Evolutionary conservation across 1,139 yeast species (phyloP), one percentile per base, ranked within the genome.

Genomic region (Saccharomyces hybrid): DNA sequence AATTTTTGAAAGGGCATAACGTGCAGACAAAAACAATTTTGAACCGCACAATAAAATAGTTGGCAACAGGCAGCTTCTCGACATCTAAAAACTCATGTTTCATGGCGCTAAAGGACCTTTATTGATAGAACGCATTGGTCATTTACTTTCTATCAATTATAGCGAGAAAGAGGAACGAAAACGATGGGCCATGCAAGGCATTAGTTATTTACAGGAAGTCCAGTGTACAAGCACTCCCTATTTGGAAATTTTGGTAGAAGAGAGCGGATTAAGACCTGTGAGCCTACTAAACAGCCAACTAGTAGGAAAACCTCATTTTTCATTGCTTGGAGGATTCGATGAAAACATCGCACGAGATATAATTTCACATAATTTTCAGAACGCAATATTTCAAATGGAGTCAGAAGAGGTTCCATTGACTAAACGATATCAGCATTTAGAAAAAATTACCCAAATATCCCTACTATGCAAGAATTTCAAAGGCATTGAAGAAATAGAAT

Each of bases 401-500:
- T 53, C 57, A 1, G 44, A 46, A 16, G 51, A 54, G 16, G 34
- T 54, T 2, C 32, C 47, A 2, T 29, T 50, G 23, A 46, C 32
- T 8, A 47, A 52, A 31, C 55, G 56, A 38, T 64, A 54, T 31
- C 54, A 52, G 42, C 58, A 57, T 23, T 46, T 63, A 29, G 66
- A 65, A 46, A 44, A 44, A 7, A 54, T 60, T 7, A 54, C 57
- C 0, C 57, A 62, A 42, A 9, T 63, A 8, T 50, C 59, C 41
- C 46, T 67, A 23, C 49, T 65, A n/a, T 38, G 58, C 2, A 51
- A 55, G 27, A 58, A 63, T 46, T 65, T 57, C 51, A 60, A 58
- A 25, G 58, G 55, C 16, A 31, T 65, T 13, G 64, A 63, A 41
- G 68, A 64, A 49, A 41, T 67, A 4, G 64, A 62, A 19, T 58